phyloP scores from a whole-genome alignment of 257 asterid species.

The Paulownia fortunei region DNA sequence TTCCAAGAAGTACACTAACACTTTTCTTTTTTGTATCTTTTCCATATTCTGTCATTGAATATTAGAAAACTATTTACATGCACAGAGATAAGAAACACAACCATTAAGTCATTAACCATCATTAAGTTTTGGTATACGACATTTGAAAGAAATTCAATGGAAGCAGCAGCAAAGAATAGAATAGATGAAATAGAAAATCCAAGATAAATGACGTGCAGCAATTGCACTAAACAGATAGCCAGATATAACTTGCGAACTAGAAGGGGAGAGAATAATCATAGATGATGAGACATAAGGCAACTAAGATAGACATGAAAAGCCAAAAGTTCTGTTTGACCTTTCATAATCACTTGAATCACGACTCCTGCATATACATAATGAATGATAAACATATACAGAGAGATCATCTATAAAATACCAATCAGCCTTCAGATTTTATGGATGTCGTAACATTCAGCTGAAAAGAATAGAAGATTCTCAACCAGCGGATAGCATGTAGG shows the following conservation, averaged over 20 bases:
- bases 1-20: not conserved
- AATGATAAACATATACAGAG: not conserved
- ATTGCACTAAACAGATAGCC: not conserved
- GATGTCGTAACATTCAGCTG: not conserved
- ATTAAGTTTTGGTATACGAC: not conserved
- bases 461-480: not conserved
- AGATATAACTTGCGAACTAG: not conserved
- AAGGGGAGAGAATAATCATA: not conserved
- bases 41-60: not conserved
- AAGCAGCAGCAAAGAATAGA: constrained; percentile 12
- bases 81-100: not conserved
- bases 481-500: not conserved
- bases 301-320: not conserved
- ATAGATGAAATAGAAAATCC: not conserved
- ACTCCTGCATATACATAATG: not conserved
- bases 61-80: not conserved
- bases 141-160: not conserved
- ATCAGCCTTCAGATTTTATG: constrained; percentile 13
- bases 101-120: not conserved
- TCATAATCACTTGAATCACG: not conserved
- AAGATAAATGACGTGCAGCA: constrained; percentile 9
- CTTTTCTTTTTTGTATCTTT: not conserved
- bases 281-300: constrained; percentile 3
- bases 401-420: not conserved
- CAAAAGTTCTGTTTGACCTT: not conserved